Conservation (phyloP, 805 yeast genomes). For the Candida railenensis region DNA sequence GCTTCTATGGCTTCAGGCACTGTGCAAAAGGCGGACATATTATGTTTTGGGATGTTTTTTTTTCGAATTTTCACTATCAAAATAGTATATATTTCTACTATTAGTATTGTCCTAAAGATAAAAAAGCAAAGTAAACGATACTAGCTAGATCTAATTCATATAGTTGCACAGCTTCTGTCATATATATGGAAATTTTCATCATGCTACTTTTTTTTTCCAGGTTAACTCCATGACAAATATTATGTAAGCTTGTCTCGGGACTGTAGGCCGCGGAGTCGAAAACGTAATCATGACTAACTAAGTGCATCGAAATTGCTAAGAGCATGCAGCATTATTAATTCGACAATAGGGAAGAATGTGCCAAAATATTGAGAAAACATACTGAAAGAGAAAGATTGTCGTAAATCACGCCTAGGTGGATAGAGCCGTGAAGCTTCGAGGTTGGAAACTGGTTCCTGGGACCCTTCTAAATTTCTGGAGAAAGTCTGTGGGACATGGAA, state of each 20-base stretch:
- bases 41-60: not conserved
- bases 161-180: not conserved
- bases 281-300: not conserved
- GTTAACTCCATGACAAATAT: not conserved
- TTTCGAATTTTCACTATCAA: not conserved
- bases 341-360: too few relatives aligned
- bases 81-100: not conserved
- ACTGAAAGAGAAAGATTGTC: too few relatives aligned
- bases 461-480: too few relatives aligned
- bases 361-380: too few relatives aligned
- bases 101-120: not conserved
- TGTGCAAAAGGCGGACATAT: conserved; percentile 39
- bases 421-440: too few relatives aligned
- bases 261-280: not conserved
- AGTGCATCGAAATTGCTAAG: too few relatives aligned
- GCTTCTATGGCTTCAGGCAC: conserved; percentile 75
- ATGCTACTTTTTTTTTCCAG: not conserved
- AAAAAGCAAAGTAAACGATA: not conserved
- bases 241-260: not conserved
- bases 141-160: not conserved
- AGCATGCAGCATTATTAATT: too few relatives aligned
- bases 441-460: too few relatives aligned
- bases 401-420: too few relatives aligned
- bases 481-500: too few relatives aligned
- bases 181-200: not conserved